Base-by-base conservation (phyloP, 148 eudicot genomes). In the Pharnaceum exiguum region DNA sequence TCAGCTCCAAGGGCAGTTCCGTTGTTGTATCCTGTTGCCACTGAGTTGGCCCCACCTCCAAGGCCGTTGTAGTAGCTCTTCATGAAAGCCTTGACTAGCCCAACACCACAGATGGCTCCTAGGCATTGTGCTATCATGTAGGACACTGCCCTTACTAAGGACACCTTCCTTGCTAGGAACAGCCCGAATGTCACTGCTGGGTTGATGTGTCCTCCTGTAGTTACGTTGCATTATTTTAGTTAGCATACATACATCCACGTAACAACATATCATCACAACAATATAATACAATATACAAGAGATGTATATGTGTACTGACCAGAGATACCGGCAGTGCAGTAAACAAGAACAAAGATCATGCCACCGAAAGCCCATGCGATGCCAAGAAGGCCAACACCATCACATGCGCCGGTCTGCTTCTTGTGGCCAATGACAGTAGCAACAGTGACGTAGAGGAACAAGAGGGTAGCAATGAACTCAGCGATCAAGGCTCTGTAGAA, bases 281-380 rank as follows among this genome's bases (percentile, higher is more conserved):
- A n/a, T n/a, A n/a, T 3, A 26, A 28, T 30, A 13, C 17, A 13
- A 25, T 15, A 19, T 0, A 10, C 21, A 12, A 7, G 10, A 5
- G 43, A 13, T 23, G 19, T 3, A 37, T 11, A 12, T 5, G 18
- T 42, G 19, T 0, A 54, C 40, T 46, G 46, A 89, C 96, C 96
- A 42, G 97, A 90, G 62, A 90, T 86, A 24, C 97, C 97, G 51
- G 97, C 97, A 46, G 97, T 89, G 81, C 97, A 89, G 86, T 89
- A 89, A 46, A 89, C 97, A 54, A 89, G 93, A 33, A 88, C 42
- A 57, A 88, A 88, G 59, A 88, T 88, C 96, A 88, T 89, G 78
- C 96, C 96, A 23, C 97, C 97, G 47, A 90, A 90, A 54, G 97
- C 69, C 97, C 97, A 90, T 13, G 97, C 88, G 49, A 90, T 79